Conservation (phyloP, 1,139 yeast genomes). For the Wickerhamiella pararugosa region DNA sequence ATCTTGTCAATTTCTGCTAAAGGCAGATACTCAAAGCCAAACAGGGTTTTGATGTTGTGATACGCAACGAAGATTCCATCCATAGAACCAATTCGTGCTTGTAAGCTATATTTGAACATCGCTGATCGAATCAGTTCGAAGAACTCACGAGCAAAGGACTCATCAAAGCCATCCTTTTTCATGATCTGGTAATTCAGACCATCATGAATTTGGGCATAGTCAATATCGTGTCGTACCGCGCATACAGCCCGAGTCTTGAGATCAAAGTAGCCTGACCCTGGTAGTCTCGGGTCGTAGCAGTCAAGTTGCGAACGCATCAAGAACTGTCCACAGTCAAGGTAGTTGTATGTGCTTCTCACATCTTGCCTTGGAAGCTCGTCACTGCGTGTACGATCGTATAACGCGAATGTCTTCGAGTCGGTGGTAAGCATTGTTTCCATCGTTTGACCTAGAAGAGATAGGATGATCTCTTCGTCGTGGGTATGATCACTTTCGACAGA, state of each 20-base stretch:
- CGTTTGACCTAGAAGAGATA: constrained; percentile 68
- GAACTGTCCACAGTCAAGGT: constrained; percentile 52
- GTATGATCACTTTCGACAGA: constrained; percentile 64
- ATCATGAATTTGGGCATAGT: constrained; percentile 41
- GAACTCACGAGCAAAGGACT: constrained; percentile 68
- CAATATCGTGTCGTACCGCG: constrained; percentile 65
- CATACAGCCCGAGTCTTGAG: constrained; percentile 83
- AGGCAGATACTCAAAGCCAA: constrained; percentile 86
- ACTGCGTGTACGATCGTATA: constrained; percentile 12
- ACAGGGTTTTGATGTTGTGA: constrained; percentile 65
- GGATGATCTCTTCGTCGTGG: constrained; percentile 49
- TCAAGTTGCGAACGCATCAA: constrained; percentile 85
- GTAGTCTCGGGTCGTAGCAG: constrained; percentile 59
- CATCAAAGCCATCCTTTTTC: constrained; percentile 46
- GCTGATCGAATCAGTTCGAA: constrained; percentile 64
- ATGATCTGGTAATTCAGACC: constrained; percentile 52
- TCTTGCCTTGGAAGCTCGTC: constrained; percentile 12
- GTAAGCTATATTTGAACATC: constrained; percentile 69
- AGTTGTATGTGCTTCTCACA: constrained; percentile 40
- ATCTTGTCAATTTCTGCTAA: constrained; percentile 52
- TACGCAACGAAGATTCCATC: constrained; percentile 90
- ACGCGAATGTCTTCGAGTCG: constrained; percentile 23
- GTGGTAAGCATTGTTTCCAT: constrained; percentile 62
- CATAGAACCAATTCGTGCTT: constrained; percentile 92
- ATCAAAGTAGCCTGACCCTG: constrained; percentile 89